Evolutionary conservation across 1,284 basidiomycete genomes (phyloP).

Genomic region (Ustilago sp.): DNA sequence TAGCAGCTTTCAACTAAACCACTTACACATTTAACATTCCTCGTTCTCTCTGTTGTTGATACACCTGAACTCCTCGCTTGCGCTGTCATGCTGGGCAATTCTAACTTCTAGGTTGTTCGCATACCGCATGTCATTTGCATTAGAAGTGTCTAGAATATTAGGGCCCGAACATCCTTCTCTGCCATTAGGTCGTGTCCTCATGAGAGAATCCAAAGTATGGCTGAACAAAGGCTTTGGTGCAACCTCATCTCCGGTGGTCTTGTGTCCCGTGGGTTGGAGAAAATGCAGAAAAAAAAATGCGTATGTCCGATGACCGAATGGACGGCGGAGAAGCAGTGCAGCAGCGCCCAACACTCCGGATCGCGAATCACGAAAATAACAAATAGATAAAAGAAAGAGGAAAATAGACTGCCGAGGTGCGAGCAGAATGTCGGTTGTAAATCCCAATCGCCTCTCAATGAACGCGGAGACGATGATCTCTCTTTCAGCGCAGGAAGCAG

Average conservation of each 20-base stretch:
- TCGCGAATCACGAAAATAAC: constrained; percentile 1
- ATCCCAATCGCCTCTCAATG: too few relatives aligned
- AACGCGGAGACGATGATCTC: too few relatives aligned
- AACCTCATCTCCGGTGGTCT: too few relatives aligned
- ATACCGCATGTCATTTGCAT: constrained; percentile 1
- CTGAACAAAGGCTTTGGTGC: too few relatives aligned
- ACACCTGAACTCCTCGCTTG: constrained; percentile 4
- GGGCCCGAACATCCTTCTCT: neutral
- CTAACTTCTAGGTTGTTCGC: neutral
- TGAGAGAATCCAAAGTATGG: too few relatives aligned
- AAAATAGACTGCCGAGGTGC: constrained; percentile 5
- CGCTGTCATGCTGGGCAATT: neutral
- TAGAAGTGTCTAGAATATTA: constrained; percentile 20
- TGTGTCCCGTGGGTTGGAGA: neutral
- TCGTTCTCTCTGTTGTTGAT: neutral
- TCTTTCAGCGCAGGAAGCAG: too few relatives aligned
- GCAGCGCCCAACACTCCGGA: constrained; percentile 1
- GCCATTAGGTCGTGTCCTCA: neutral
- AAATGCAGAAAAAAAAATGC: neutral
- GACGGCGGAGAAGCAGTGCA: neutral
- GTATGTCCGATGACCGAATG: constrained; percentile 23
- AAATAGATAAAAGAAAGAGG: neutral
- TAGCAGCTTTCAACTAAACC: constrained; percentile 41
- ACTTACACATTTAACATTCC: neutral
- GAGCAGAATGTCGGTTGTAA: neutral